Conservation (phyloP, 2,329 filamentous ascomycete species). For the Alternaria hordeiaustralica region DNA sequence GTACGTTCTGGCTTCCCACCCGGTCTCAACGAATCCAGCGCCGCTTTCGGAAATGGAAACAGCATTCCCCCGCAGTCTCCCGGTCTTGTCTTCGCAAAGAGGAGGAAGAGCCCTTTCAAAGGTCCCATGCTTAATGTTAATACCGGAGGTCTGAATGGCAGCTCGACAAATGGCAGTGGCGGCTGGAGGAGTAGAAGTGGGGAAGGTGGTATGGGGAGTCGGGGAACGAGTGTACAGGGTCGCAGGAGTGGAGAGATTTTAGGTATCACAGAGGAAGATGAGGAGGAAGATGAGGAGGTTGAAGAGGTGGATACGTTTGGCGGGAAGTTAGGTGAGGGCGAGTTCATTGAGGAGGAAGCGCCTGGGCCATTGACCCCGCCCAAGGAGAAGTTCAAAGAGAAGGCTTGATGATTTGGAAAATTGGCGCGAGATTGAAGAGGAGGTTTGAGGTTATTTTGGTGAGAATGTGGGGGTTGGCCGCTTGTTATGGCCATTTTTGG, state of each 20-base stretch:
- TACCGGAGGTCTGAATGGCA: slow-evolving; percentile 24
- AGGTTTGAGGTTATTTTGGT: neutral
- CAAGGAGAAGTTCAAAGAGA: slow-evolving; percentile 6
- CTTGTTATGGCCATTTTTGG: neutral
- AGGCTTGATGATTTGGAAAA: neutral
- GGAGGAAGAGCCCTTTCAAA: slow-evolving; percentile 83
- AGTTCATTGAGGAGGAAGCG: slow-evolving; percentile 39
- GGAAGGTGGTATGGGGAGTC: slow-evolving; percentile 20
- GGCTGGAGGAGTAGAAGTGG: slow-evolving; percentile 8
- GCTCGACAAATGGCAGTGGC: neutral
- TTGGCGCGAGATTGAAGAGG: neutral
- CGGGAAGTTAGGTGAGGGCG: slow-evolving; percentile 52
- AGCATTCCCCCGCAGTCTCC: slow-evolving; percentile 53
- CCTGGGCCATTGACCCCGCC: slow-evolving; percentile 10
- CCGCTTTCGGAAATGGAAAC: slow-evolving; percentile 61
- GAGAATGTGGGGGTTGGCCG: neutral
- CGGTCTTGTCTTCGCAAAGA: slow-evolving; percentile 77
- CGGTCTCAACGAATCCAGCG: slow-evolving; percentile 39
- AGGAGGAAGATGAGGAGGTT: slow-evolving; percentile 53
- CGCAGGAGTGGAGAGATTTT: slow-evolving; percentile 76
- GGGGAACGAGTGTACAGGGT: slow-evolving; percentile 67
- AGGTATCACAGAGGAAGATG: slow-evolving; percentile 58
- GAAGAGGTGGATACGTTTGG: slow-evolving; percentile 68
- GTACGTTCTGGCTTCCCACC: slow-evolving; percentile 63
- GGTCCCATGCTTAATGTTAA: slow-evolving; percentile 69